phyloP scores from a whole-genome alignment of 805 yeast species.

The Ogataea pilisensis region DNA sequence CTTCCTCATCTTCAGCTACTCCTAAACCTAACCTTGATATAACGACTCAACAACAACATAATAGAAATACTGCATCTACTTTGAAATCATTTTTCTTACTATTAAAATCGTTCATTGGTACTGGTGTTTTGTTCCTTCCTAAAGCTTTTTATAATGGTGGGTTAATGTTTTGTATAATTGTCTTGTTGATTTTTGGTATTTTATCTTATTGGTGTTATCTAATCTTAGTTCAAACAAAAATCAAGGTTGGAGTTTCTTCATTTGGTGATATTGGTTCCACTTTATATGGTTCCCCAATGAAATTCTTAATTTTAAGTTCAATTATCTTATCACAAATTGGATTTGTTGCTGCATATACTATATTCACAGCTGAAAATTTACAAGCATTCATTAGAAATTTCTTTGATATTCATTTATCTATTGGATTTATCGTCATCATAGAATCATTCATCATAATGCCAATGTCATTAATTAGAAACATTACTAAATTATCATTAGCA shows the following conservation, averaged over 20 bases:
- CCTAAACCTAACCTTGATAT: slow-evolving; percentile 12
- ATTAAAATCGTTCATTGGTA: slow-evolving; percentile 72
- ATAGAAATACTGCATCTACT: slow-evolving; percentile 72
- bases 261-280: slow-evolving; percentile 72
- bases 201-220: slow-evolving; percentile 78
- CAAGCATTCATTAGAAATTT: slow-evolving; percentile 57
- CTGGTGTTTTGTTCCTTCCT: slow-evolving; percentile 70
- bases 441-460: slow-evolving; percentile 64
- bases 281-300: slow-evolving; percentile 64
- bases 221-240: slow-evolving; percentile 56
- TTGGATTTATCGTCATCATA: slow-evolving; percentile 44
- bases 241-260: slow-evolving; percentile 59
- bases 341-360: slow-evolving; percentile 76
- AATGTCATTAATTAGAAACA: slow-evolving; percentile 67
- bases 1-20: slow-evolving; percentile 1
- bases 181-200: slow-evolving; percentile 56
- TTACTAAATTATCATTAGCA: slow-evolving; percentile 67
- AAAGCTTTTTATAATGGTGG: slow-evolving; percentile 75
- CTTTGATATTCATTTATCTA: slow-evolving; percentile 36
- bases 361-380: slow-evolving; percentile 71
- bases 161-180: slow-evolving; percentile 48
- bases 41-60: slow-evolving; percentile 15
- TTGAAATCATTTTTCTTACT: slow-evolving; percentile 66
- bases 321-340: slow-evolving; percentile 73
- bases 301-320: slow-evolving; percentile 56